Conservation (phyloP, 169 alveolate genomes). For the Eimeria acervulina region DNA sequence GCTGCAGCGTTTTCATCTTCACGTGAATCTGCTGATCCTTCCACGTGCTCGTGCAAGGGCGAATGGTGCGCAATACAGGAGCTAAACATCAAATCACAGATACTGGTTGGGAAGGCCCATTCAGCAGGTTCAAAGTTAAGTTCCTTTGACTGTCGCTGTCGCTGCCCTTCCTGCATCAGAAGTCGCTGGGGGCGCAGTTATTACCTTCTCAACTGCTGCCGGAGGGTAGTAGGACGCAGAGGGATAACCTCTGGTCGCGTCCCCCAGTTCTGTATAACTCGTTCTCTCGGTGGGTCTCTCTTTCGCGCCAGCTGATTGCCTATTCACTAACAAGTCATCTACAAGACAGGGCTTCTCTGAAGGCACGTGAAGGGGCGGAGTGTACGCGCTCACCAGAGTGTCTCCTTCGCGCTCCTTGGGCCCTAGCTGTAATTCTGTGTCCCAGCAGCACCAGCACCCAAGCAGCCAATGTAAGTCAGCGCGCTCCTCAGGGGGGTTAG, state of each 20-base stretch:
- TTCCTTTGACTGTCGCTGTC: background rate
- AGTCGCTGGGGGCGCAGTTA: background rate
- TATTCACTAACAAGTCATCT: background rate
- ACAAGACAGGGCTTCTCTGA: background rate
- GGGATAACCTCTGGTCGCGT: background rate
- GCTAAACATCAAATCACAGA: background rate
- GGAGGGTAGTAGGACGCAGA: background rate
- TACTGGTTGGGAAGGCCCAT: background rate
- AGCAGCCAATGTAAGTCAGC: background rate
- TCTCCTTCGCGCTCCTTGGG: background rate
- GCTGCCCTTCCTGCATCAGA: background rate
- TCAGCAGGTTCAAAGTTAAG: background rate
- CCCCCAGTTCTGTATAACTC: background rate
- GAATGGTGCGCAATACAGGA: background rate
- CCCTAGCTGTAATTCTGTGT: background rate
- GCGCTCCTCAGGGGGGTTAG: background rate
- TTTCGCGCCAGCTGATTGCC: background rate
- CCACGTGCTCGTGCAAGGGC: background rate
- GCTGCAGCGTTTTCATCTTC: background rate
- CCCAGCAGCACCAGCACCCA: conserved; percentile 25
- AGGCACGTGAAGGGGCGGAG: background rate
- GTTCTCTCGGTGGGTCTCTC: background rate
- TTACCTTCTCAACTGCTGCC: background rate
- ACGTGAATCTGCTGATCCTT: background rate
- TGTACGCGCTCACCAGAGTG: background rate